Percentiles rank a stretch among this genome's conserved stretches.
phyloP scores from a whole-genome alignment of 2,329 filamentous ascomycete species.

The Septoria linicola region DNA sequence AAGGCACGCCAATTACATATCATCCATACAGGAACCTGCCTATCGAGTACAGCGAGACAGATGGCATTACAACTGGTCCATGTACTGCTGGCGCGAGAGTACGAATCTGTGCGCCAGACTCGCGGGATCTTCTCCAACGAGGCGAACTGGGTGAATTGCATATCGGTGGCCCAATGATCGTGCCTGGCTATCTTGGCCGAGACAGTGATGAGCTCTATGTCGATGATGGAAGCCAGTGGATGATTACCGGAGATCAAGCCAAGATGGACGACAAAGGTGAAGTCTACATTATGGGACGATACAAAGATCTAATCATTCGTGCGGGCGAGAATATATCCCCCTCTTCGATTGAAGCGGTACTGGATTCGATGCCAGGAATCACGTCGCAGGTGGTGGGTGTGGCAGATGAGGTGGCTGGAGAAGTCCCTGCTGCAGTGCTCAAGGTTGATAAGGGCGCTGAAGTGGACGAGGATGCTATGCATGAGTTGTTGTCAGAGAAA shows the following conservation, averaged over 20 bases:
- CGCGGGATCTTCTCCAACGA: not conserved
- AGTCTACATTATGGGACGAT: slow-evolving; percentile 11
- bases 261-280: not conserved
- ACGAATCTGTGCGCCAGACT: not conserved
- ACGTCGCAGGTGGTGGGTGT: slow-evolving; percentile 19
- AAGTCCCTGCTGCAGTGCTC: slow-evolving; percentile 21
- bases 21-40: not conserved
- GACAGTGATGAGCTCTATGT: not conserved
- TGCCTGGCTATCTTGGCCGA: not conserved
- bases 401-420: slow-evolving; percentile 18
- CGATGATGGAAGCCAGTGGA: not conserved
- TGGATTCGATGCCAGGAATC: not conserved
- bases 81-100: not conserved
- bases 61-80: not conserved
- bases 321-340: slow-evolving; percentile 20
- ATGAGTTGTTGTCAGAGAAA: not conserved
- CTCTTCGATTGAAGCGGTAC: slow-evolving; percentile 11
- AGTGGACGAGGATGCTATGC: not conserved
- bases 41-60: not conserved
- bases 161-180: not conserved
- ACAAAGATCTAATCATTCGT: slow-evolving; percentile 22
- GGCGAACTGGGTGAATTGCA: not conserved
- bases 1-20: not conserved
- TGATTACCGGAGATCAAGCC: slow-evolving; percentile 1
- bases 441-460: not conserved